Percentiles rank a stretch among this genome's conserved stretches.
These are phyloP conservation scores for Cystobasidium ongulense DNA, from an alignment of 768 basidiomycete genomes.

Conservation along the genomic window DNA sequence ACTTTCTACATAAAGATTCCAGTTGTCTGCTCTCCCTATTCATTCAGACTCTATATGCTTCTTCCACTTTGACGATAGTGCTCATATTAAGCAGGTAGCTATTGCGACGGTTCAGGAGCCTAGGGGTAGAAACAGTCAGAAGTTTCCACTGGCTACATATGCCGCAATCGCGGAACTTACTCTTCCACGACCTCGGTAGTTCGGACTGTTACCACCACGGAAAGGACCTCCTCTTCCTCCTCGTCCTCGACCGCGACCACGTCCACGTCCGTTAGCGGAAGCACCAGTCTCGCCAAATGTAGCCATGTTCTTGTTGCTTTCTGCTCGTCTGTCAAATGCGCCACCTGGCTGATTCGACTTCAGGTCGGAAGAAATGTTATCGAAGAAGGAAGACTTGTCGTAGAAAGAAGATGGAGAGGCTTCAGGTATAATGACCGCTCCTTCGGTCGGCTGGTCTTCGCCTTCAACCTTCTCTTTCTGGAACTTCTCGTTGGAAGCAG, in stretches of 20 bases:
- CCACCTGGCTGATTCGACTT: slow-evolving; percentile 30
- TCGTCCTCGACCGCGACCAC: slow-evolving; percentile 33
- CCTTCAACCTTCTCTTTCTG: slow-evolving; percentile 35
- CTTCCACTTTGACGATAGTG: too few relatives aligned
- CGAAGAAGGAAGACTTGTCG: slow-evolving; percentile 43
- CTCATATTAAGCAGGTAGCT: neutral
- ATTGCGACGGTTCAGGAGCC: neutral
- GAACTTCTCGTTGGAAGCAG: slow-evolving; percentile 41
- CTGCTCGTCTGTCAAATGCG: slow-evolving; percentile 36
- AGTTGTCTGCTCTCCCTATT: too few relatives aligned
- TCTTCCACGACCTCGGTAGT: slow-evolving; percentile 2
- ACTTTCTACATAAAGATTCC: too few relatives aligned
- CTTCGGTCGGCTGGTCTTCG: neutral
- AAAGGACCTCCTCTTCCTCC: slow-evolving; percentile 22
- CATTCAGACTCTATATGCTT: too few relatives aligned
- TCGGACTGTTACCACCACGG: neutral
- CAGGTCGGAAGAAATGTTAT: slow-evolving; percentile 42
- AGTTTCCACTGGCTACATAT: neutral
- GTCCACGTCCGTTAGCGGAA: slow-evolving; percentile 14
- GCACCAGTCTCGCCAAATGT: slow-evolving; percentile 42
- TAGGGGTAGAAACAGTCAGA: too few relatives aligned
- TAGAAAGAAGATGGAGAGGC: slow-evolving; percentile 36
- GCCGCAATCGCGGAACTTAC: neutral
- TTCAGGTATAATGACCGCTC: slow-evolving; percentile 33
- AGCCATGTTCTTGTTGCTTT: slow-evolving; percentile 40